Conservation (phyloP, 352 stramenopile genomes). For the Globisporangium sylvaticum region DNA sequence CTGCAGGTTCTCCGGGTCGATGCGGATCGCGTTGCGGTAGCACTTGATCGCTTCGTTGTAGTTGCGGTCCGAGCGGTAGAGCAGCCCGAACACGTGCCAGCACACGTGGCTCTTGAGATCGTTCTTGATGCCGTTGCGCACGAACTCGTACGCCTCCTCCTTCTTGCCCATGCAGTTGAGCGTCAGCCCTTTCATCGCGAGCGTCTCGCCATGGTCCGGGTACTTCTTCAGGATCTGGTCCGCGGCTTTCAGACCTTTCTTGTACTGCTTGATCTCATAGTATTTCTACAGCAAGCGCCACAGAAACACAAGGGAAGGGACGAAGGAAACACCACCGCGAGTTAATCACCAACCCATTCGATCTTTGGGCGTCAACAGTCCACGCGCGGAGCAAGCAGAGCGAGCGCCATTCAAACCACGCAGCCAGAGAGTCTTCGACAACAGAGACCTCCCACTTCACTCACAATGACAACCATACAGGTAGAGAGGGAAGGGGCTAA, state of each 20-base stretch:
- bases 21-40: constrained; percentile 96
- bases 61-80: constrained; percentile 96
- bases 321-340: neutral
- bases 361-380: neutral
- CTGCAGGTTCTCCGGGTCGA: constrained; percentile 96
- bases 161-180: constrained; percentile 94
- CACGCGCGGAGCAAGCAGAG: neutral
- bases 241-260: constrained; percentile 96
- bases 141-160: constrained; percentile 95
- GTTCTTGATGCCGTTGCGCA: constrained; percentile 92
- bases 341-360: neutral
- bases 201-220: constrained; percentile 95
- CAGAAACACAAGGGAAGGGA: neutral
- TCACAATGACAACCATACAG: no score
- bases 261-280: constrained; percentile 99
- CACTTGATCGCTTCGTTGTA: constrained; percentile 98
- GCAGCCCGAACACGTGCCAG: constrained; percentile 98
- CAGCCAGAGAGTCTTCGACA: neutral
- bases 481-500: neutral
- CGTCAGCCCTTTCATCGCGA: constrained; percentile 98
- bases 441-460: no score
- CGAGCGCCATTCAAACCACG: neutral
- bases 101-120: constrained; percentile 95
- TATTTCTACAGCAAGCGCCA: constrained; percentile 72
- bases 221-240: constrained; percentile 96